These are phyloP conservation scores for Venturia oleaginea DNA, from an alignment of 2,329 filamentous ascomycete species.

Conservation along the genomic window DNA sequence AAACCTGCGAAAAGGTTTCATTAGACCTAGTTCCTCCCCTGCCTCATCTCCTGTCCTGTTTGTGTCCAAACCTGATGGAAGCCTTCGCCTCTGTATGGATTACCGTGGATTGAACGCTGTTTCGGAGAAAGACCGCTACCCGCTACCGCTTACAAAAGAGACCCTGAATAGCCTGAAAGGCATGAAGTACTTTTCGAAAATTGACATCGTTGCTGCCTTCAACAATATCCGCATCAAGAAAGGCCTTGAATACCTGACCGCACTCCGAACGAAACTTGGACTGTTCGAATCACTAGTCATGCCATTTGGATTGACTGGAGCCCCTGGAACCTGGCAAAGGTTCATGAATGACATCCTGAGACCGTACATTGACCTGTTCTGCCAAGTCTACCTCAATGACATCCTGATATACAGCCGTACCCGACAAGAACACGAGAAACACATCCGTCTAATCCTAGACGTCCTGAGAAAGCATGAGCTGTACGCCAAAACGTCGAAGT, in stretches of 20 bases:
- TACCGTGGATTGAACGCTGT: slow-evolving; percentile 28
- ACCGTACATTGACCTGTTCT: slow-evolving; percentile 19
- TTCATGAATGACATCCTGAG: slow-evolving; percentile 21
- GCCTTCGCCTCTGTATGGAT: slow-evolving; percentile 27
- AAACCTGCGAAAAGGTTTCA: neutral
- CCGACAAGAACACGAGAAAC: slow-evolving; percentile 5
- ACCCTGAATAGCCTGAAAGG: slow-evolving; percentile 20
- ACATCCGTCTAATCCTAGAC: slow-evolving; percentile 11
- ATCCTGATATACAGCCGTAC: slow-evolving; percentile 18
- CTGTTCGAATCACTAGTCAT: slow-evolving; percentile 27
- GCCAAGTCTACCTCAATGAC: slow-evolving; percentile 19
- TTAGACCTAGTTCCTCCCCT: slow-evolving; percentile 2
- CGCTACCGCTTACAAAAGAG: slow-evolving; percentile 26
- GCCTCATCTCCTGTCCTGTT: slow-evolving; percentile 23
- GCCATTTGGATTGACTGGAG: slow-evolving; percentile 18
- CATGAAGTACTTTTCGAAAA: slow-evolving; percentile 21
- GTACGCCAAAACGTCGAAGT: slow-evolving; percentile 19
- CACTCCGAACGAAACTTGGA: slow-evolving; percentile 26
- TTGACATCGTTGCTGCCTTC: slow-evolving; percentile 18
- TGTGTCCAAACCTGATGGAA: slow-evolving; percentile 23
- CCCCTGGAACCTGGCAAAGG: slow-evolving; percentile 17
- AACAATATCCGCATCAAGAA: slow-evolving; percentile 25
- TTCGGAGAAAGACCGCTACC: slow-evolving; percentile 27
- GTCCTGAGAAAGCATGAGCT: slow-evolving; percentile 14
- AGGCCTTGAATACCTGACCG: slow-evolving; percentile 26